Base-by-base conservation (phyloP, 257 asterid genomes). In the Nicotiana knightiana region DNA sequence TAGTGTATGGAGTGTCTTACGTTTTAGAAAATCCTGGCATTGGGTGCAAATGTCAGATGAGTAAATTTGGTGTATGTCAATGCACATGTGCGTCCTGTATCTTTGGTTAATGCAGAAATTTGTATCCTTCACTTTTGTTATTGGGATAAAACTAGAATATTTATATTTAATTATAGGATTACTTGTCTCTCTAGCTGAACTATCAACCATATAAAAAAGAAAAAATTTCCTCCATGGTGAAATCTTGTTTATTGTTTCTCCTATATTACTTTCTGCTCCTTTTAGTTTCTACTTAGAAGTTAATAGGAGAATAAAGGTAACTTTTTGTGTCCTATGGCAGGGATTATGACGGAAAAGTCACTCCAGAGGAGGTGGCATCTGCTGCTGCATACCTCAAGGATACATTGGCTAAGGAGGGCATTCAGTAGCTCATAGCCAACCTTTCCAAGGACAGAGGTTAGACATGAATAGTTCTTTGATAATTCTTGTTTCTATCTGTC, bases 321-420 rank as follows among this genome's bases (percentile, higher is more conserved):
- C 9, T 57, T n/a, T 55, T 76, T 82, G 48, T 81, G 10, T 84
- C 66, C 57, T 43, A 80, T 55, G 61, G 53, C 86, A 94, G 98
- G 91, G 99, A 96, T 91, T 88, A 89, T 86, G 99, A 96, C 55
- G 99, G 99, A 81, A 96, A 93, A 91, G 99, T 96, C 87, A 94
- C 98, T 68, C 89, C 97, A 1, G 99, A 96, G 86, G 99, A 96
- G 91, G 99, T 96, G 79, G 97, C 95, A 48, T 91, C 99, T 81
- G 99, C 98, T 81, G 98, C 98, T 82, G 85, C 83, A 59, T 94
- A 94, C 91, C 94, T 96, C 84, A 96, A 93, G 86, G 99, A 94
- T 89, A 94, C 98, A 86, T 87, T 94, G 86, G 97, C 88, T 82
- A 94, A 92, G 90, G 97, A 90, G 83, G 99, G 99, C 82, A 89